A percentile compares a stretch with the other conserved stretches of the same genome.
phyloP scores from a whole-genome alignment of 805 yeast genomes.

The Kodamaea kakaduensis region DNA sequence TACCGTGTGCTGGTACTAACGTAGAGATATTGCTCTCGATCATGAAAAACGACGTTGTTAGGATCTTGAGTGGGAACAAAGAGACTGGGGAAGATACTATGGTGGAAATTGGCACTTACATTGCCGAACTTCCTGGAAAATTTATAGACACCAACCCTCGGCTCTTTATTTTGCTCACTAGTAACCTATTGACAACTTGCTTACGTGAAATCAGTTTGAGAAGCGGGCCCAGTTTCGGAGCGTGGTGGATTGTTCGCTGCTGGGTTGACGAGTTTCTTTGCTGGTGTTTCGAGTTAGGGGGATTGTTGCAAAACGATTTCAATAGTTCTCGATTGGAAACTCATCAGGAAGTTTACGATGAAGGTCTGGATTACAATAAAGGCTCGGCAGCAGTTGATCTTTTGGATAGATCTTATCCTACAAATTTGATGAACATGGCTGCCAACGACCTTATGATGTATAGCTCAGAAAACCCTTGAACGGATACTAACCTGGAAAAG shows the following conservation, averaged over 20 bases:
- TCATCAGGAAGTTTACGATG: too few relatives aligned
- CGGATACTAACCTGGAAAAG: too few relatives aligned
- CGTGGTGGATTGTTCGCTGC: constrained; percentile 74
- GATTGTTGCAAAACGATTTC: constrained; percentile 39
- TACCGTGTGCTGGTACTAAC: constrained; percentile 44
- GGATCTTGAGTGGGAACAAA: constrained; percentile 9
- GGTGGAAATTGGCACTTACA: constrained; percentile 21
- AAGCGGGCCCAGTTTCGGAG: constrained; percentile 58
- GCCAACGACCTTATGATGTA: not conserved
- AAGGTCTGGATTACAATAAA: too few relatives aligned
- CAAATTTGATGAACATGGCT: not conserved
- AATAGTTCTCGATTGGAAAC: too few relatives aligned
- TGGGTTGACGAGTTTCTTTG: constrained; percentile 73
- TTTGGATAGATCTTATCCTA: constrained; percentile 3
- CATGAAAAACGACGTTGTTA: constrained; percentile 26
- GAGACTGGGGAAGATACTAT: constrained; percentile 10
- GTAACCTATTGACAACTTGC: constrained; percentile 53
- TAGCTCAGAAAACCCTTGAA: too few relatives aligned
- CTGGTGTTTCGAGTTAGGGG: constrained; percentile 64
- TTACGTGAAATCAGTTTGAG: constrained; percentile 57
- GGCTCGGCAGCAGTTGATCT: constrained; percentile 15
- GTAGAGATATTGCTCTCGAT: constrained; percentile 28
- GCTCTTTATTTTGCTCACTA: constrained; percentile 49
- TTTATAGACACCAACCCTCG: constrained; percentile 54
- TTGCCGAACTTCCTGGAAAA: constrained; percentile 40